Evolutionary conservation across 2,329 filamentous ascomycete genomes (phyloP).

Genomic region (Aspergillus amoenus): DNA sequence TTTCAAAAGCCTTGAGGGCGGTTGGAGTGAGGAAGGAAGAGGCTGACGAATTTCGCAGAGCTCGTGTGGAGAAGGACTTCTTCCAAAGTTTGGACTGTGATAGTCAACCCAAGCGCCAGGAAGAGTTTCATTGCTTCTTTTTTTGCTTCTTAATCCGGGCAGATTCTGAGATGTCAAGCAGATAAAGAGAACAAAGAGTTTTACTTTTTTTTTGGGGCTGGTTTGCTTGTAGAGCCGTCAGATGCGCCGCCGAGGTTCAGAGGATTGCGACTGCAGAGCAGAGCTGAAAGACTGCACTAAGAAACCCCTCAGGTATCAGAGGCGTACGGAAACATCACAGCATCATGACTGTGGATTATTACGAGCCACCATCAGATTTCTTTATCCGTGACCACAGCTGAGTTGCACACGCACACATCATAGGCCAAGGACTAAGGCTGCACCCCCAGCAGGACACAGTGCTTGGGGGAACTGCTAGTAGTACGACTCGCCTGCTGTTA

Average conservation of each 20-base stretch:
- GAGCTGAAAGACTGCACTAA: constrained; percentile 7
- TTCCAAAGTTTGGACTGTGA: neutral
- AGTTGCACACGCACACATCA: constrained; percentile 6
- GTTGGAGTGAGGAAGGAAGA: neutral
- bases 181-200: neutral
- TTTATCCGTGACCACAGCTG: neutral
- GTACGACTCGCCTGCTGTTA: constrained; percentile 9
- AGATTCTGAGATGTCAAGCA: neutral
- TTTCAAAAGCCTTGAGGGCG: neutral
- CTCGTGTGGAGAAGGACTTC: constrained; percentile 4
- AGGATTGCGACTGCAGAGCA: neutral
- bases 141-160: neutral
- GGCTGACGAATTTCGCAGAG: constrained; percentile 7
- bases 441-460: constrained; percentile 5
- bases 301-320: neutral
- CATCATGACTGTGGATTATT: constrained; percentile 7
- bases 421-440: neutral
- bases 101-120: neutral
- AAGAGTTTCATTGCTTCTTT: neutral
- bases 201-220: neutral
- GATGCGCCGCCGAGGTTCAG: neutral
- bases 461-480: neutral
- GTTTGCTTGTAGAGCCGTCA: neutral
- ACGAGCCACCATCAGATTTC: constrained; percentile 4
- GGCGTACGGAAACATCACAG: neutral